Evolutionary conservation across 1,139 yeast species (phyloP), one percentile per base, ranked within the genome.

Genomic region (Yamadazyma pseudoaaseri): DNA sequence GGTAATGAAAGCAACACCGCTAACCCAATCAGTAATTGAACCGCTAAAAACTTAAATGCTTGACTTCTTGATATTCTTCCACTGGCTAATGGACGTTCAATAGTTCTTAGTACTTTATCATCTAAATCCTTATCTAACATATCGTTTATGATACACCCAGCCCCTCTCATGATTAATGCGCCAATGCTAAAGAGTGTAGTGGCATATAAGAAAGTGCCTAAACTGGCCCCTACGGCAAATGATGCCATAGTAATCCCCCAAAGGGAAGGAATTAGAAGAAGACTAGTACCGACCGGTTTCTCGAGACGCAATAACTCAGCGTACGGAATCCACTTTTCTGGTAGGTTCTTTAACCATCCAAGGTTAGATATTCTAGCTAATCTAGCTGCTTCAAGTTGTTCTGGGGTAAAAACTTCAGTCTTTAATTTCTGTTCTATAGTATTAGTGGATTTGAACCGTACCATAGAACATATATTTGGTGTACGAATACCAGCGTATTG

Each of bases 111-210:
- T 3, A 94, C 98, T 54, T 87, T 76, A 43, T 74, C 72, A 51
- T 94, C 99, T 35, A 90, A 66, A 41, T 90, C 70, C 37, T 90
- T 68, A 54, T 94, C 99, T 54, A 82, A 66, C 34, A 90, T 67
- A 57, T 94, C 99, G 52, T 94, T 94, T 37, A 94, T 82, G 1
- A 96, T 90, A 56, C 99, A 94, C 0, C 98, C 99, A 2, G 97
- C 97, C 25, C 97, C 97, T 58, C 99, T 76, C 96, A 94, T 92
- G 11, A 90, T 70, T 26, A 90, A 53, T 0, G 97, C 78, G 9
- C 99, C 99, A 3, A 81, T 65, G 1, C 92, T 79, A 52, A 90
- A 92, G 17, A 90, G 63, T 47, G 81, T 84, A 44, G 73, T 70
- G 3, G 51, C 48, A 22, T 41, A 43, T 1, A 73, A 40, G 0